A percentile compares a stretch with the other conserved stretches of the same genome.
Evolutionary conservation across 495 filamentous ascomycete genomes (phyloP).

Genomic region (Aspergillus taichungensis): DNA sequence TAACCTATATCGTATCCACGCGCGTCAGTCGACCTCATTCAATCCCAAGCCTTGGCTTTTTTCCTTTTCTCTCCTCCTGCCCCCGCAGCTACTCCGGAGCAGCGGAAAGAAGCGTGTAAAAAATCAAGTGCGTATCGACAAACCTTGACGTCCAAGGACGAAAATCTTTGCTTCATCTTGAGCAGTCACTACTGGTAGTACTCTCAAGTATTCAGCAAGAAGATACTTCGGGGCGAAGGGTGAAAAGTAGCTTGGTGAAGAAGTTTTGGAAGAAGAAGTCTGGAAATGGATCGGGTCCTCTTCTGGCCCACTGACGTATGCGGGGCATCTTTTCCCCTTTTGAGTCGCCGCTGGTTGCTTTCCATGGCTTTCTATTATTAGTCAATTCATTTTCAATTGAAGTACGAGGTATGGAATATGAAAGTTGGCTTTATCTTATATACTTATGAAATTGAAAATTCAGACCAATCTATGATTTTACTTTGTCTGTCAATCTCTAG

Average conservation of each 20-base stretch:
- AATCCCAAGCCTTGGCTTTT: too few species aligned
- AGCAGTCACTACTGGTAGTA: background rate
- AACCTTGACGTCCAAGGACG: constrained; percentile 84
- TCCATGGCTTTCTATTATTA: constrained; percentile 3
- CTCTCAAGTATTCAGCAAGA: too few species aligned
- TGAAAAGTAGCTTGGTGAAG: background rate
- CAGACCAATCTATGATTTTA: too few species aligned
- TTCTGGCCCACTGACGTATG: constrained; percentile 38
- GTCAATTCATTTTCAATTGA: constrained; percentile 2
- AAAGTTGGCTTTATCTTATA: background rate
- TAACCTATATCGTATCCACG: constrained; percentile 51
- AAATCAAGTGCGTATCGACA: background rate
- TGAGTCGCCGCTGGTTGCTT: background rate
- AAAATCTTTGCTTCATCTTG: constrained; percentile 96
- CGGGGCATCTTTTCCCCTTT: constrained; percentile 26
- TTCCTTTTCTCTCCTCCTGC: too few species aligned
- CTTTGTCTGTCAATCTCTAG: too few species aligned
- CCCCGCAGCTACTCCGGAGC: too few species aligned
- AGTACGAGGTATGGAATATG: too few species aligned
- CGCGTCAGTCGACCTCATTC: too few species aligned
- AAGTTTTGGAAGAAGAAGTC: constrained; percentile 18
- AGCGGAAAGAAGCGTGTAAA: too few species aligned
- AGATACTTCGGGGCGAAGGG: too few species aligned
- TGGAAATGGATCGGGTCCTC: constrained; percentile 8
- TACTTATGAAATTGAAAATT: too few species aligned